Percentiles rank a stretch among this genome's conserved stretches.
phyloP scores from a whole-genome alignment of 306 rosid species.

The Vigna reflexopilosa region DNA sequence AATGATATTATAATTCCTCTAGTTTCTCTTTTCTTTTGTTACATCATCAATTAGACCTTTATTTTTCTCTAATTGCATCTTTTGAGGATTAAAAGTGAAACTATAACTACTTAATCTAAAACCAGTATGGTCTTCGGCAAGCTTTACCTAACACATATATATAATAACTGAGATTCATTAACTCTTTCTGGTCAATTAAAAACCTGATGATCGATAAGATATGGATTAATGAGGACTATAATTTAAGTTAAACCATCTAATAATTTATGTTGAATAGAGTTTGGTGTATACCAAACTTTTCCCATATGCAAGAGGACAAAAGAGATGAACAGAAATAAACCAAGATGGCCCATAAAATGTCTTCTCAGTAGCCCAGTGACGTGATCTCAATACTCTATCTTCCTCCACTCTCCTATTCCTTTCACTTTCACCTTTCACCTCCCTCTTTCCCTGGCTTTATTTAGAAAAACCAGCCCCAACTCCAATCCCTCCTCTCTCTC shows the following conservation, averaged over 20 bases:
- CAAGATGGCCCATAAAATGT: conserved; percentile 81
- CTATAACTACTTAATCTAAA: no score
- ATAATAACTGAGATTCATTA: no score
- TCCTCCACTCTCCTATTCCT: conserved; percentile 66
- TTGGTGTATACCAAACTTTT: not conserved
- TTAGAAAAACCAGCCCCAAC: conserved; percentile 37
- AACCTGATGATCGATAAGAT: not conserved
- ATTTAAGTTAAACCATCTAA: not conserved
- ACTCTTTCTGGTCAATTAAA: not conserved
- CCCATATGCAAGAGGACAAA: conserved; percentile 39
- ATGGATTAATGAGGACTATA: not conserved
- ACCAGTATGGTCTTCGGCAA: no score
- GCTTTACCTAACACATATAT: not conserved
- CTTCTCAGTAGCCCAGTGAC: conserved; percentile 77
- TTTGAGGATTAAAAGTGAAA: no score
- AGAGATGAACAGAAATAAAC: conserved; percentile 54
- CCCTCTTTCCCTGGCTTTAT: conserved; percentile 45
- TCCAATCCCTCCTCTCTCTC: not conserved
- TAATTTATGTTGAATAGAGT: not conserved
- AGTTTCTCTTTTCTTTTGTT: no score
- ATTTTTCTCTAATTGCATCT: not conserved
- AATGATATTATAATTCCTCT: not conserved
- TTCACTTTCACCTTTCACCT: conserved; percentile 58
- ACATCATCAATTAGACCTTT: not conserved
- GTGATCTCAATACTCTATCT: conserved; percentile 68